phyloP scores from a whole-genome alignment of 2,329 filamentous ascomycete species.

The Chrysosporium keratinophilum region DNA sequence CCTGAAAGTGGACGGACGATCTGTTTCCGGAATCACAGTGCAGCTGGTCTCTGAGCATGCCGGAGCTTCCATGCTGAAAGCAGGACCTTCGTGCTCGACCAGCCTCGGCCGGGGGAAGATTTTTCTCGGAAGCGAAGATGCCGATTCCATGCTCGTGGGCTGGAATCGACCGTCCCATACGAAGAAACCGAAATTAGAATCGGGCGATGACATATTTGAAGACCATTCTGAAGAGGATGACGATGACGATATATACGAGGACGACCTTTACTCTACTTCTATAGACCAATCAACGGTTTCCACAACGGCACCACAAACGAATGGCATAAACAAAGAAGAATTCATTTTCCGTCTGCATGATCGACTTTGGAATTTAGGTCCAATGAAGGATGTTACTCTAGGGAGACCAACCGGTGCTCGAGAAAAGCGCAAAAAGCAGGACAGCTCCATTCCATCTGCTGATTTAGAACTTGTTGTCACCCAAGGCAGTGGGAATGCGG shows the following conservation, averaged over 20 bases:
- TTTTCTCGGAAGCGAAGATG: constrained; percentile 77
- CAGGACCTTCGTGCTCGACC: constrained; percentile 58
- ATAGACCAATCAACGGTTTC: constrained; percentile 12
- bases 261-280: constrained; percentile 39
- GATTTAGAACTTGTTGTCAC: constrained; percentile 44
- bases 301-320: constrained; percentile 19
- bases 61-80: constrained; percentile 53
- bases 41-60: constrained; percentile 52
- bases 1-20: constrained; percentile 82
- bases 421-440: neutral
- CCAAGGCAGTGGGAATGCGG: constrained; percentile 46
- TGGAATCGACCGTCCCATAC: constrained; percentile 59
- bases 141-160: constrained; percentile 69
- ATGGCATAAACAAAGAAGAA: constrained; percentile 36
- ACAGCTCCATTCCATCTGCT: neutral
- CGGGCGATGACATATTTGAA: constrained; percentile 26
- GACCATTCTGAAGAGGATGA: constrained; percentile 36
- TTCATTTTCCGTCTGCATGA: constrained; percentile 70
- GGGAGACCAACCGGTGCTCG: constrained; percentile 44
- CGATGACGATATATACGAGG: constrained; percentile 50
- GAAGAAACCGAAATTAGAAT: constrained; percentile 46
- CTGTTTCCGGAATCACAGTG: constrained; percentile 76
- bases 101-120: constrained; percentile 57
- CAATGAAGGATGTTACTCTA: constrained; percentile 63
- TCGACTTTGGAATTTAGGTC: constrained; percentile 63